A percentile compares a stretch with the other conserved stretches of the same genome.
phyloP scores from a whole-genome alignment of 768 basidiomycete species.

The Podaxis sp. region DNA sequence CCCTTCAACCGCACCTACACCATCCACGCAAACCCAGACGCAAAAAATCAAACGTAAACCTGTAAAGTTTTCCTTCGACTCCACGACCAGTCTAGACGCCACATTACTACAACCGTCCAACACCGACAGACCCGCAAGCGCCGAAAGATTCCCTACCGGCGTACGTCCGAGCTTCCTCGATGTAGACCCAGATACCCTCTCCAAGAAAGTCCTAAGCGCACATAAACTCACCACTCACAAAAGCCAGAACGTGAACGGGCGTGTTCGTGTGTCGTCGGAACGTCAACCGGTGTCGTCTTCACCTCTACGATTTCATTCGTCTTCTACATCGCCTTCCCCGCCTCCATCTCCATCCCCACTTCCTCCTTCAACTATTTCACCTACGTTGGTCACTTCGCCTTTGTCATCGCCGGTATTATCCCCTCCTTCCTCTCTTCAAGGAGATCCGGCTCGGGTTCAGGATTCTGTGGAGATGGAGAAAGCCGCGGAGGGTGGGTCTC shows the following conservation, averaged over 20 bases:
- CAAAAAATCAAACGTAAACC: slow-evolving; percentile 8
- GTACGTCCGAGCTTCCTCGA: slow-evolving; percentile 4
- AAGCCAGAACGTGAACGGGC: slow-evolving; percentile 1
- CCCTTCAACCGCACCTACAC: background rate
- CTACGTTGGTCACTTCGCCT: background rate
- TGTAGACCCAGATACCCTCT: background rate
- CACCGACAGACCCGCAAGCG: background rate
- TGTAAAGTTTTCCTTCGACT: background rate
- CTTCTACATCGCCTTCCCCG: background rate
- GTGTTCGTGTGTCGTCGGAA: slow-evolving; percentile 5
- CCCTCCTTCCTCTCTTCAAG: background rate
- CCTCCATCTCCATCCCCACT: background rate
- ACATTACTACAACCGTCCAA: background rate
- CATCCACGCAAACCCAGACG: background rate
- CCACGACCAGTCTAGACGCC: background rate
- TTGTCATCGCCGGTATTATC: background rate
- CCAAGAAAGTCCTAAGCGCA: background rate
- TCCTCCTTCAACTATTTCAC: background rate
- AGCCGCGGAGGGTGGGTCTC: background rate
- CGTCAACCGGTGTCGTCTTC: background rate
- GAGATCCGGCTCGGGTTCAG: background rate
- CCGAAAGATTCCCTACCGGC: background rate
- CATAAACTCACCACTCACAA: background rate
- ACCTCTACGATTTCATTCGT: background rate
- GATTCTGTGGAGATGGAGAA: background rate